Base-by-base conservation (phyloP, 2,329 filamentous ascomycete genomes). In the Diatrype stigma region DNA sequence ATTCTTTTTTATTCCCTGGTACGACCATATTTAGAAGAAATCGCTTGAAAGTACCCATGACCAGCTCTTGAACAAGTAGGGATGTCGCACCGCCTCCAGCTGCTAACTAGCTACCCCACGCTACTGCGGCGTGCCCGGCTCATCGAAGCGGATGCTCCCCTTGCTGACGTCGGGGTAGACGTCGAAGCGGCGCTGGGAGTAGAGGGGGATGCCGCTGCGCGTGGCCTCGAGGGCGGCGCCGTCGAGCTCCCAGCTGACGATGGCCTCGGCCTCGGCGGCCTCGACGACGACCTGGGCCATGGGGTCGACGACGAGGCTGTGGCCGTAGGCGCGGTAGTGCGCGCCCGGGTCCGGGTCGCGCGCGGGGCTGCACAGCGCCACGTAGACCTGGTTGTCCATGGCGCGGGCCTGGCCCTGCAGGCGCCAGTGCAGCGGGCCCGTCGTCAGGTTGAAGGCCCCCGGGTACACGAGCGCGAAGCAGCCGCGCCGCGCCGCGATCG, bases 381-480 rank as follows among this genome's bases (percentile, higher is more conserved):
- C 91, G 69, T 95, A 97, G 10, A 95, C 75, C 76, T 99, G 91
- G 67, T 97, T 97, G 66, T 99, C 93, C 61, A 96, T 80, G 5
- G 93, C 94, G 55, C 94, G 78, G 14, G 88, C 91, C 58, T 89
- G 81, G 1, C 86, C 93, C 62, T 89, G 82, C 58, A 99, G 73
- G 51, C 85, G 80, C 94, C 94, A 99, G 71, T 99, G 94, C 68
- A 97, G 71, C 6, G 89, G 86, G 0, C 94, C 94, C 0, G 94
- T 99, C 0, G 91, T 96, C 53, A 89, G 77, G 71, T 97, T 99
- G 78, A 99, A 99, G 1, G 94, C 94, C n/a, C 91, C 94, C 0
- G 94, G 94, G 70, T 96, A 97, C 17, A 97, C 68, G 49, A 97
- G 81, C 44, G 90, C 79, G 69, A 99, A 99, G 51, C 85, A 87